Evolutionary conservation across 2,329 filamentous ascomycete genomes (phyloP), one percentile per base, ranked within the genome.

Genomic region (Fusarium odoratissimum): DNA sequence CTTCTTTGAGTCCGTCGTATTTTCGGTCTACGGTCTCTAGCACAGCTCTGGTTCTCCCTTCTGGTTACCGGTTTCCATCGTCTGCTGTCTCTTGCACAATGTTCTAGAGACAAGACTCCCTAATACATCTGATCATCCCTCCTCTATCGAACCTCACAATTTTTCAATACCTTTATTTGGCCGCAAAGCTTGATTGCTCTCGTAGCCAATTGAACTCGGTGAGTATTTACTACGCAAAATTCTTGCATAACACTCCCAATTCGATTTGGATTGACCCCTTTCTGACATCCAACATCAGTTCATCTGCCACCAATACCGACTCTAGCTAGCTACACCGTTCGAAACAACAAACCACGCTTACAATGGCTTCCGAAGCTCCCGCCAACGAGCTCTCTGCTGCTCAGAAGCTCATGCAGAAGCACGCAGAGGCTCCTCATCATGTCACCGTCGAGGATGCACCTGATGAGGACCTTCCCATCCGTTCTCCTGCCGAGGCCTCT

Each of bases 381-480:
- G 64, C 77, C 64, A 80, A 75, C 51, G 85, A 87, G 80, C 82
- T 85, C 66, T 89, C 88, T 67, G 86, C 86, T 65, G 88, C 88
- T 46, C 89, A 92, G 82, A 88, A 87, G 84, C 88, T 93, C 71
- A 86, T 90, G 78, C 86, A 91, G 79, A 88, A 90, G 82, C 91
- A 93, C 76, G 82, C 81, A 70, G 83, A 87, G 75, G 80, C 82
- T 67, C 83, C 86, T 48, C 87, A 87, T 70, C 87, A 90, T 77
- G 88, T 89, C 73, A 95, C 91, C 30, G 88, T 97, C 73, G 95
- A 97, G 82, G 94, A 97, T 54, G 91, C 89, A 42, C 87, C 88
- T 33, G 95, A 97, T 79, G 94, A 97, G 82, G 93, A 97, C 45
- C 89, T 93, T 73, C 82, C 82, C 84, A 88, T 83, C 84, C 88